Evolutionary conservation across 768 basidiomycete species (phyloP).

Genomic region (Panellus pusillus): DNA sequence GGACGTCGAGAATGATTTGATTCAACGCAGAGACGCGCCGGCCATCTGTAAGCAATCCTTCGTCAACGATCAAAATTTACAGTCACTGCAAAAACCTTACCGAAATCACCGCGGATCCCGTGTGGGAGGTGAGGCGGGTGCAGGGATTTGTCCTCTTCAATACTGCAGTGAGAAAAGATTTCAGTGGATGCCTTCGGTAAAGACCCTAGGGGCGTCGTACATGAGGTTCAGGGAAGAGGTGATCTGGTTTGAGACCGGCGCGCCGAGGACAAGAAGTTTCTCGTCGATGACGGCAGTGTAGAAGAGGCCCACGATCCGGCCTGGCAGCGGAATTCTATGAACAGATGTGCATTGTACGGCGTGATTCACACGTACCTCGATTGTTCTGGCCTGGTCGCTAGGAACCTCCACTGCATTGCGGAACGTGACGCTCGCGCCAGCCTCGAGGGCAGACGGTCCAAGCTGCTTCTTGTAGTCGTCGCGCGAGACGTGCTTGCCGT

Average conservation of each 20-base stretch:
- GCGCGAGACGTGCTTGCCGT: constrained; percentile 39
- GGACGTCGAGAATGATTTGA: constrained; percentile 32
- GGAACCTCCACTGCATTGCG: constrained; percentile 31
- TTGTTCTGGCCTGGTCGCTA: constrained; percentile 11
- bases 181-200: neutral
- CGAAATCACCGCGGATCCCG: constrained; percentile 30
- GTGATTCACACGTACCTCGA: constrained; percentile 12
- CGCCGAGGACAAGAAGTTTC: constrained; percentile 33
- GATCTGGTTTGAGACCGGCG: constrained; percentile 29
- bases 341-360: too few species aligned
- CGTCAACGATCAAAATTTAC: neutral
- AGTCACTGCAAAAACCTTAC: neutral
- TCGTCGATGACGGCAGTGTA: constrained; percentile 37
- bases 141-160: constrained; percentile 16
- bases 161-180: neutral
- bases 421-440: constrained; percentile 31
- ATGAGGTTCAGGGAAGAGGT: constrained; percentile 40
- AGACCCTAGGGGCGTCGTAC: constrained; percentile 27
- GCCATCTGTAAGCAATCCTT: constrained; percentile 22
- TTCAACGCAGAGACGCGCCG: constrained; percentile 32
- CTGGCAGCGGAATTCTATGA: neutral
- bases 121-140: constrained; percentile 16
- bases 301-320: constrained; percentile 35
- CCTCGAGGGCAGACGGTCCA: constrained; percentile 29
- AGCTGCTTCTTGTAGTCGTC: constrained; percentile 41